phyloP scores from a whole-genome alignment of 495 filamentous ascomycete species.

The Penicillium chermesinum region DNA sequence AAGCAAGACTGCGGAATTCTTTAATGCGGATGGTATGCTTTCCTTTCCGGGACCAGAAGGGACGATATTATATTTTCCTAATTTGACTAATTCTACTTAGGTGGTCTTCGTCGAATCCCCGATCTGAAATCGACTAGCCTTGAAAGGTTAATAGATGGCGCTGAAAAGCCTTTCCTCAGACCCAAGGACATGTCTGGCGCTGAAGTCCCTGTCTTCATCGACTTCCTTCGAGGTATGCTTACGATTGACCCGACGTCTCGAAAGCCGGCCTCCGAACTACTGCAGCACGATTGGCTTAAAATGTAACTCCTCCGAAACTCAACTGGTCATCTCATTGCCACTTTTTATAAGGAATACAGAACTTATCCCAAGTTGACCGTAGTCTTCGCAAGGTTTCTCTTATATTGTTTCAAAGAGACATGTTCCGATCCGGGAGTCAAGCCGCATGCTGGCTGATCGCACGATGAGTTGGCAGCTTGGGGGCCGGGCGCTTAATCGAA shows the following conservation, averaged over 20 bases:
- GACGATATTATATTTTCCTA: not conserved
- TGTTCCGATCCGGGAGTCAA: too few species aligned
- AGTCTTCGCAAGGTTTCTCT: too few species aligned
- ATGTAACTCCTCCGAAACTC: too few species aligned
- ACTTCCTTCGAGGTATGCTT: slow-evolving; percentile 27
- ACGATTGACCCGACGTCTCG: slow-evolving; percentile 14
- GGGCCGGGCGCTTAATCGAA: too few species aligned
- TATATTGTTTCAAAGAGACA: too few species aligned
- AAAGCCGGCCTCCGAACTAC: slow-evolving; percentile 18
- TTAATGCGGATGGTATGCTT: not conserved
- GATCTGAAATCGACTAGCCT: slow-evolving; percentile 17
- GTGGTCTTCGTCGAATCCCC: slow-evolving; percentile 19
- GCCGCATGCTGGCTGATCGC: too few species aligned
- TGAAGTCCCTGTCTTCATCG: slow-evolving; percentile 28
- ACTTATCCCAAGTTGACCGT: too few species aligned
- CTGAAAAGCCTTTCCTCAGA: slow-evolving; percentile 16
- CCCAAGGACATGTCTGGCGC: slow-evolving; percentile 17
- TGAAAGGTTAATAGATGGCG: slow-evolving; percentile 20
- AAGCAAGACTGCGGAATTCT: not conserved
- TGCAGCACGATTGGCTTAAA: slow-evolving; percentile 21
- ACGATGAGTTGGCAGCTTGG: too few species aligned
- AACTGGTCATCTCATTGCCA: too few species aligned
- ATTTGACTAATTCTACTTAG: not conserved
- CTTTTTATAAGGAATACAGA: too few species aligned
- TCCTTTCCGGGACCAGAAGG: not conserved